Evolutionary conservation across 352 stramenopile genomes (phyloP), one percentile per base, ranked within the genome.

Genomic region (Phytophthora aleatoria): DNA sequence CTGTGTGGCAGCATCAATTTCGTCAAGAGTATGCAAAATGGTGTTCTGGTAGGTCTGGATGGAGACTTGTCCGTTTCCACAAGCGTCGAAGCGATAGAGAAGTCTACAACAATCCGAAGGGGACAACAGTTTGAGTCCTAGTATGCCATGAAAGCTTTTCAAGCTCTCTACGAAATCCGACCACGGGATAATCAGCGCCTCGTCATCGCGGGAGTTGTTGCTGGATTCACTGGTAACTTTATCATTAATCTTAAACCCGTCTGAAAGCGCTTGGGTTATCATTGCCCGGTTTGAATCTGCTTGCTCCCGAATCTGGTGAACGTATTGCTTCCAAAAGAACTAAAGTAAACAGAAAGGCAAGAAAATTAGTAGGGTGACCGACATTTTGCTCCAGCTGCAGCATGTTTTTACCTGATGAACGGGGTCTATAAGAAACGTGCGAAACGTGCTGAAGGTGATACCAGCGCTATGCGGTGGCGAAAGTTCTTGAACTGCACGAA

Each of bases 11-110:
- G 24, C 43, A 38, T 56, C 39, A 9, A 73, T 66, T 2, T 66
- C 50, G 6, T 56, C 57, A 16, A 78, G 13, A 4, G 58, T 16
- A 13, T 50, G 24, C 5, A 74, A 38, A 3, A 79, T 11, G 7
- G 36, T 24, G 7, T 58, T 45, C 4, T 62, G 30, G 42, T 77
- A 83, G 2, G 44, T 38, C 7, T 42, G 43, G 3, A 28, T 44
- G 4, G 63, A 53, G 26, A 84, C 72, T n/a, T 38, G n/a, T 10
- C 76, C 76, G 27, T 49, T 50, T 20, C 73, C 72, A 3, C 5
- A 16, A 7, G 43, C 26, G 28, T 84, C 76, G 27, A 84, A 84
- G 26, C 73, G 76, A 63, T 84, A 82, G 7, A 84, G 49, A 2
- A 84, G 45, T 24, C 73, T 71, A 16, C 73, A 82, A 41, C 58